A percentile compares a stretch with the other conserved stretches of the same genome.
Conservation (phyloP, 208 protist genomes). For the Leishmania tropica region DNA sequence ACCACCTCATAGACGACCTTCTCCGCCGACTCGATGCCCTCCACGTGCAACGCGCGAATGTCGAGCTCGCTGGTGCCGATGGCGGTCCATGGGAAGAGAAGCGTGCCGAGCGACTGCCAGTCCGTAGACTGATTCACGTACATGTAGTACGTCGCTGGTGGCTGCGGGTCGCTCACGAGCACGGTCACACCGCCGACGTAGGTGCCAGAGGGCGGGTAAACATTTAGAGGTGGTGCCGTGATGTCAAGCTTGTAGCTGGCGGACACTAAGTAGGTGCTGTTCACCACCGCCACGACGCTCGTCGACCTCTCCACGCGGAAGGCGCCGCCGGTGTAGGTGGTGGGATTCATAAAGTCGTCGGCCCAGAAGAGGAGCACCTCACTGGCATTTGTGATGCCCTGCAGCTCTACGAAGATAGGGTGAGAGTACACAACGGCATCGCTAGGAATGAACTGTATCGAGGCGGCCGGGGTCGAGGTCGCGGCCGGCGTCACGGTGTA, state of each 20-base stretch:
- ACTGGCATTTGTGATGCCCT: conserved; percentile 30
- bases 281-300: conserved; percentile 50
- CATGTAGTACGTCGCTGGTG: conserved; percentile 40
- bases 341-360: conserved; percentile 34
- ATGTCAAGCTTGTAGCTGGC: conserved; percentile 45
- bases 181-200: conserved; percentile 61
- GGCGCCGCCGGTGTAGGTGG: conserved; percentile 33
- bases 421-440: conserved; percentile 31
- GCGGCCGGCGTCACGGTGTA: conserved; percentile 35
- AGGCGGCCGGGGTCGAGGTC: background rate
- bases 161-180: conserved; percentile 40
- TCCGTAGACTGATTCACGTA: conserved; percentile 42
- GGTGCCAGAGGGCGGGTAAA: conserved; percentile 56
- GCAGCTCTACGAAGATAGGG: conserved; percentile 50
- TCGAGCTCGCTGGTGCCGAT: conserved; percentile 35
- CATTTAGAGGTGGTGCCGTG: conserved; percentile 31
- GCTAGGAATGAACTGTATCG: conserved; percentile 36
- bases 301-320: conserved; percentile 58
- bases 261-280: conserved; percentile 22
- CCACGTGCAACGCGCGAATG: conserved; percentile 44
- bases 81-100: conserved; percentile 33
- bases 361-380: conserved; percentile 45
- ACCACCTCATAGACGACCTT: conserved; percentile 43
- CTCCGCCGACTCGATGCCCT: conserved; percentile 34
- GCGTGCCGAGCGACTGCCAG: conserved; percentile 18